These are phyloP conservation scores for Dicorynia guianensis DNA, from an alignment of 306 rosid genomes.

Conservation along the genomic window DNA sequence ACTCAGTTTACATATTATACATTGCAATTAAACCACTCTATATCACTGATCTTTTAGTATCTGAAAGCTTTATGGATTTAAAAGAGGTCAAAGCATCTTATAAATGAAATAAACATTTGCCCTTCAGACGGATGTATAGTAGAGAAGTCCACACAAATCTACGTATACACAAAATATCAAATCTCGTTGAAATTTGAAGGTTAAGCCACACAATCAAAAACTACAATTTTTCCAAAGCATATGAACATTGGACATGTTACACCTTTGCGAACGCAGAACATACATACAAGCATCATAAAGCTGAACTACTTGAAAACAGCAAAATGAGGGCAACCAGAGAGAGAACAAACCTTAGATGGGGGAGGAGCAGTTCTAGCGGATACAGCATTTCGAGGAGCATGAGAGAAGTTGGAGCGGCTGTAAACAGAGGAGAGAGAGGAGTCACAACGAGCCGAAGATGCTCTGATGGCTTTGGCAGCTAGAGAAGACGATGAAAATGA, in stretches of 20 bases:
- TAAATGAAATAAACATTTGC: not conserved
- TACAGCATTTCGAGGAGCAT: slow-evolving; percentile 41
- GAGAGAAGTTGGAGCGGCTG: slow-evolving; percentile 54
- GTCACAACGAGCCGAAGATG: slow-evolving; percentile 88
- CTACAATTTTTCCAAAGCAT: not conserved
- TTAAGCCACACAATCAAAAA: not conserved
- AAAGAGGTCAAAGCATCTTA: not conserved
- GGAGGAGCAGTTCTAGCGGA: slow-evolving; percentile 41
- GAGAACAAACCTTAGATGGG: slow-evolving; percentile 40
- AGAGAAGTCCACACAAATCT: not conserved
- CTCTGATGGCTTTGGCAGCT: slow-evolving; percentile 93
- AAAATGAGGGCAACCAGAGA: not conserved
- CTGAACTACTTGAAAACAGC: not conserved
- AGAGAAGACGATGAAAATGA: slow-evolving; percentile 62
- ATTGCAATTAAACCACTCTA: not conserved
- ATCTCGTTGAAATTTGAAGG: not conserved
- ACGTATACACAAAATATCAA: not conserved
- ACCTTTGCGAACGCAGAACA: not conserved
- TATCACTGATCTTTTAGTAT: not conserved
- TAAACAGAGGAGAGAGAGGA: slow-evolving; percentile 94
- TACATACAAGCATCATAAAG: not conserved
- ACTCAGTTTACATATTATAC: too few species aligned
- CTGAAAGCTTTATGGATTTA: too few species aligned
- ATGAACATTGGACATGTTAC: not conserved
- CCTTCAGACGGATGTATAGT: too few species aligned